Evolutionary conservation across 768 basidiomycete species (phyloP).

Genomic region (Tulasnella sp.): DNA sequence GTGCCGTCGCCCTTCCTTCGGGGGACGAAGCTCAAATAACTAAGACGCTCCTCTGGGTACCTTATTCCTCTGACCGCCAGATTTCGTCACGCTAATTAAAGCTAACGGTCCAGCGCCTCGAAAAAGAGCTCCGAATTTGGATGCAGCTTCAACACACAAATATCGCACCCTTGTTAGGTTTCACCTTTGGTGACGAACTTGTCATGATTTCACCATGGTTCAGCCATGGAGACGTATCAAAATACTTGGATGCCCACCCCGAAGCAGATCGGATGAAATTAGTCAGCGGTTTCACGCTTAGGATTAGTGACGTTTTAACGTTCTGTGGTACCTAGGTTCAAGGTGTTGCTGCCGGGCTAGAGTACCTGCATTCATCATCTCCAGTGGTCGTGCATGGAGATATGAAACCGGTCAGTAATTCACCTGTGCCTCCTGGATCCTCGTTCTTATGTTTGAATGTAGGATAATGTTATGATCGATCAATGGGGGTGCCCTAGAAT

Average conservation of each 20-base stretch:
- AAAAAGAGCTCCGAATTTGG: background rate
- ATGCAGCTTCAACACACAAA: background rate
- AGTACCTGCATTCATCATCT: background rate
- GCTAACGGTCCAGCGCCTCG: background rate
- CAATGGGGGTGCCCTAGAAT: background rate
- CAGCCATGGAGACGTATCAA: background rate
- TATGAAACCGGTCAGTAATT: background rate
- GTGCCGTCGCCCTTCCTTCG: background rate
- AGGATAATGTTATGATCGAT: background rate
- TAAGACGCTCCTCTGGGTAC: background rate
- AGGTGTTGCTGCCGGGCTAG: background rate
- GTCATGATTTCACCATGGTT: background rate
- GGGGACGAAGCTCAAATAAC: background rate
- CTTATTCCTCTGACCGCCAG: background rate
- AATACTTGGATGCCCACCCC: background rate
- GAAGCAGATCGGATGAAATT: background rate
- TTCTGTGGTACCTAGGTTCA: background rate
- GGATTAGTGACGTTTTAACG: background rate
- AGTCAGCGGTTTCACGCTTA: background rate
- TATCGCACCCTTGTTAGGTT: background rate
- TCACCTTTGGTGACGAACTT: background rate
- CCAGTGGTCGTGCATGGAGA: conserved; percentile 3
- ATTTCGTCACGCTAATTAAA: too few relatives aligned
- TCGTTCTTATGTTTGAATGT: background rate
- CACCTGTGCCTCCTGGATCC: background rate